These are phyloP conservation scores for Porphyrellus sp. DNA, from an alignment of 1,284 basidiomycete species.

Conservation along the genomic window DNA sequence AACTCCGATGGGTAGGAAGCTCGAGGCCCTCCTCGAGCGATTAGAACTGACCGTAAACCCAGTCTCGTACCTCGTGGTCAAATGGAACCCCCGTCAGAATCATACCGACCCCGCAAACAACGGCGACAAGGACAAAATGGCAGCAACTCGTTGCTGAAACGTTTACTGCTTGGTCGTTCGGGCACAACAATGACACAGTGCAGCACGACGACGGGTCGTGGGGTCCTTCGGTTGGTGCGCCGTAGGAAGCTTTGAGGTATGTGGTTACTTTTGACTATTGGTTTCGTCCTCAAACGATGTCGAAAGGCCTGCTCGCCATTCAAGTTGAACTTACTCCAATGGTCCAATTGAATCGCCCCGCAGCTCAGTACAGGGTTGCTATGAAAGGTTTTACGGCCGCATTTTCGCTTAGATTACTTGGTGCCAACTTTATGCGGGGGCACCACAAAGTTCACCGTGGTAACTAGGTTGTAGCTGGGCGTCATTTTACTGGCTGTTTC, in stretches of 20 bases:
- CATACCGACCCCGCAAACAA: not conserved
- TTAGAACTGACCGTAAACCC: not conserved
- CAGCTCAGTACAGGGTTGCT: too few species aligned
- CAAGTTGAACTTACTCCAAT: not conserved
- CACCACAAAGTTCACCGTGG: too few species aligned
- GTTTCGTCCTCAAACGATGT: not conserved
- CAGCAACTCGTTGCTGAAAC: not conserved
- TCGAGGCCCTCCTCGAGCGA: not conserved
- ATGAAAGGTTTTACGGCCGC: too few species aligned
- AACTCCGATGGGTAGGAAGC: not conserved
- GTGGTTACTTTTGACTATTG: not conserved
- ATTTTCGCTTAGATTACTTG: too few species aligned
- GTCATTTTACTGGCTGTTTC: too few species aligned
- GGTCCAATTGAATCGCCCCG: not conserved
- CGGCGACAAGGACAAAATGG: not conserved
- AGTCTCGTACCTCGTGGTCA: constrained; percentile 4
- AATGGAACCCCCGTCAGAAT: fast-evolving
- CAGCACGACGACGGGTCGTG: not conserved
- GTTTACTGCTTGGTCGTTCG: not conserved
- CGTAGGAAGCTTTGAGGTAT: constrained; percentile 2
- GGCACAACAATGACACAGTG: not conserved
- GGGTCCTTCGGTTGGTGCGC: not conserved
- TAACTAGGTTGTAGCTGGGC: too few species aligned
- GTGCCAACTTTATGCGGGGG: too few species aligned
- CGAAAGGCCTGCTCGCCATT: constrained; percentile 5